Evolutionary conservation across 2,329 filamentous ascomycete genomes (phyloP), one percentile per base, ranked within the genome.

Genomic region (Microsporum canis): DNA sequence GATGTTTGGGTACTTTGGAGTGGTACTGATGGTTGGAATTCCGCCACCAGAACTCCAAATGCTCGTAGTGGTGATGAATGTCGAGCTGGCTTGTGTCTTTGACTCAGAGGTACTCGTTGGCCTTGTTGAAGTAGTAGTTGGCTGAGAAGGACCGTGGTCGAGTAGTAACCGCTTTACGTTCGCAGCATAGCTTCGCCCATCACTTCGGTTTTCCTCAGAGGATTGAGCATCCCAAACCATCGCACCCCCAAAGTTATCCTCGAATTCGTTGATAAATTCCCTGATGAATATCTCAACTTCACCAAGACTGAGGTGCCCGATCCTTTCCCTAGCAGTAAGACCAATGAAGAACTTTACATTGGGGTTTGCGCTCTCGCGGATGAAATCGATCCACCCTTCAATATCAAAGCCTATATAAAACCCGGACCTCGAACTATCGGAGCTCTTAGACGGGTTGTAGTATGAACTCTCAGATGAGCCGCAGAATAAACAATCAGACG

Each of bases 261-360:
- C 70, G 62, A 75, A 73, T 27, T 72, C 68, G 14, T 67, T 68
- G 63, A 74, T 75, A 63, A 77, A 79, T 47, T 70, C 66, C n/a
- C 70, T 65, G 29, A 83, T 70, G 59, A 84, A 65, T 1, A 67
- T 66, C 59, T 76, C 69, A 1, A 77, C 80, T 62, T 83, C 75
- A 0, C 66, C 61, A 0, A 78, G 78, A 1, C 68, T 69, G 14
- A 84, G 69, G 66, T 84, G n/a, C n/a, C 5, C 7, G 6, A 29
- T 3, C 27, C 33, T 39, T 2, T 70, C 70, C 2, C 72, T 38
- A 3, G 66, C 76, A 3, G 76, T 73, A 39, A 84, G 71, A 63
- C 82, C 82, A 17, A 84, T 67, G 69, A 77, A 83, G 33, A 84
- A 70, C 71, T 81, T 83, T 29, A 79, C 75, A 58, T 74, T 61